These are phyloP conservation scores for Xylaria castorea DNA, from an alignment of 495 filamentous ascomycete species.

Conservation along the genomic window DNA sequence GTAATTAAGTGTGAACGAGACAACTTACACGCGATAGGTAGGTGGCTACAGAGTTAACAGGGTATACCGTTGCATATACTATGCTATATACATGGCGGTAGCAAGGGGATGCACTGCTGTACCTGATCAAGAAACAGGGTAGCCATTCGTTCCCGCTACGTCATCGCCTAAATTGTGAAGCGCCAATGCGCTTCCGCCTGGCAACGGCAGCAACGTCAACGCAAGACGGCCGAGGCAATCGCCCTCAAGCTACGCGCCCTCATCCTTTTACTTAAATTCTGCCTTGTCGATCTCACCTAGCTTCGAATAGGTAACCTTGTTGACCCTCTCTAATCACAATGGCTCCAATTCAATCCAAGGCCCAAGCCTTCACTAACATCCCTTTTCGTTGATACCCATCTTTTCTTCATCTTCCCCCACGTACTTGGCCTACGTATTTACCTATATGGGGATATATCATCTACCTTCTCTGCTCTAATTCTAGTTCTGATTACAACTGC, in stretches of 20 bases:
- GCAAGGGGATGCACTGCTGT: not conserved
- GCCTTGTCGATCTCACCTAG: not conserved
- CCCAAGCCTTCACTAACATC: not conserved
- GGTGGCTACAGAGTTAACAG: no score
- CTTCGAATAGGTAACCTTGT: not conserved
- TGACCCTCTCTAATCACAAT: not conserved
- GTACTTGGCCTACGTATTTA: slow-evolving; percentile 4
- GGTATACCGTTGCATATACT: not conserved
- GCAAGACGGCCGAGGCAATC: not conserved
- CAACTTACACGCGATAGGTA: not conserved
- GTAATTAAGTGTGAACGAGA: not conserved
- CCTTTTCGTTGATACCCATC: not conserved
- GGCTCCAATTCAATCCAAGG: slow-evolving; percentile 6
- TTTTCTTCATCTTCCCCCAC: not conserved
- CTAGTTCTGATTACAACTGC: not conserved
- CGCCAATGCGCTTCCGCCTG: slow-evolving; percentile 4
- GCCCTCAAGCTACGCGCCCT: not conserved
- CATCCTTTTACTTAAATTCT: not conserved
- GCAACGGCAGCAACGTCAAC: not conserved
- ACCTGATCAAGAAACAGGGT: not conserved
- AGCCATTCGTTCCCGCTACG: not conserved
- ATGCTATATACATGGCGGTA: not conserved
- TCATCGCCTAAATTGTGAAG: not conserved
- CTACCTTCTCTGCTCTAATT: not conserved
- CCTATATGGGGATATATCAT: slow-evolving; percentile 3